These are phyloP conservation scores for Malassezia vespertilionis DNA, from an alignment of 1,284 basidiomycete species.

Conservation along the genomic window DNA sequence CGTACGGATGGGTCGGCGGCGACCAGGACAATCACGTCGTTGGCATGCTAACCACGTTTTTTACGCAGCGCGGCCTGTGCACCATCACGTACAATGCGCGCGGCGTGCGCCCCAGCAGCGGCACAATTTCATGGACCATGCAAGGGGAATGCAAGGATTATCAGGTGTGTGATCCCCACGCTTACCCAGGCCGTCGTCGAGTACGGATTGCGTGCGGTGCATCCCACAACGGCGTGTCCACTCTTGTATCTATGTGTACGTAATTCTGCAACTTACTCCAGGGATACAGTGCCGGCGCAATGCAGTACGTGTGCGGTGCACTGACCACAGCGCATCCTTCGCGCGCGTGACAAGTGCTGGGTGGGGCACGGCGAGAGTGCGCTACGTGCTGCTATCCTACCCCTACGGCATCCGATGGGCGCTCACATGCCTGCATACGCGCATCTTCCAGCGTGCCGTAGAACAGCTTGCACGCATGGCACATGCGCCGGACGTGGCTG, in stretches of 20 bases:
- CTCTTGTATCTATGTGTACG: neutral
- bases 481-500: neutral
- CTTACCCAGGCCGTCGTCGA: too few relatives aligned
- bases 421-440: slow-evolving; percentile 8
- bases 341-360: neutral
- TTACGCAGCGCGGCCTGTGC: neutral
- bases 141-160: slow-evolving; percentile 14
- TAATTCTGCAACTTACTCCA: neutral
- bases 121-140: slow-evolving; percentile 17
- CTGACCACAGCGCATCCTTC: neutral
- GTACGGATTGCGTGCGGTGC: too few relatives aligned
- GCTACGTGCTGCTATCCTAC: slow-evolving; percentile 18
- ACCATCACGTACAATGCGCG: slow-evolving; percentile 17
- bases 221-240: too few relatives aligned
- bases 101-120: slow-evolving; percentile 8
- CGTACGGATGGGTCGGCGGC: slow-evolving; percentile 16
- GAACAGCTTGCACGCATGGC: slow-evolving; percentile 1
- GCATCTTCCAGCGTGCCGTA: neutral
- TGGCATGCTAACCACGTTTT: neutral
- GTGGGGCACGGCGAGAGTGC: neutral
- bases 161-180: slow-evolving; percentile 2
- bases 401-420: slow-evolving; percentile 19
- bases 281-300: slow-evolving; percentile 19
- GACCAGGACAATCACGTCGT: slow-evolving; percentile 18
- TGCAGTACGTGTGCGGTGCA: slow-evolving; percentile 10